Base-by-base conservation (phyloP, 495 filamentous ascomycete species). In the Extremus antarcticus region DNA sequence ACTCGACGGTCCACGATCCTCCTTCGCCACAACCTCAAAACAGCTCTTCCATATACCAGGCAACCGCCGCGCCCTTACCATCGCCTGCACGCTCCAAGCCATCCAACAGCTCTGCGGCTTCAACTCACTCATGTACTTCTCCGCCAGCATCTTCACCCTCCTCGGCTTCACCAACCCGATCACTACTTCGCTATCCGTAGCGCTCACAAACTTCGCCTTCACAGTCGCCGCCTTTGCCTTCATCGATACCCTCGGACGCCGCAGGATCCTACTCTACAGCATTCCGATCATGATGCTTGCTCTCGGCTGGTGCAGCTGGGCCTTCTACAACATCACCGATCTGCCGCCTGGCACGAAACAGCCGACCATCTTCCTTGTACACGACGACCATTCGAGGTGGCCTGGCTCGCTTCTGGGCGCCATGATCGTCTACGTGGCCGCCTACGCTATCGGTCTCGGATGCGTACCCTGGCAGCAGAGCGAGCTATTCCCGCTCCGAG, bases 111-210 rank as follows among this genome's bases (percentile, higher is more conserved):
- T 94, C 16, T 92, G 85, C 58, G 90, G 90, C 7, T 96, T 95
- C 67, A 95, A 94, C 70, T 85, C 84, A 46, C 76, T 95, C 13
- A 96, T 96, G 90, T 96, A 96, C 66, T 95, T 90, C 67, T 90
- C 88, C 7, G 87, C 88, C 2, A 94, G 89, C 3, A 88, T 96
- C 25, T 96, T 96, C 66, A 74, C 81, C 11, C 70, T 88, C 25
- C 73, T 94, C 20, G 84, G 85, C 1, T 95, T 95, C 67, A 74
- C 75, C 25, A 83, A 80, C 17, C 90, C 90, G 23, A 94, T 87
- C 0, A 74, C 91, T 45, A 88, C 84, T 1, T 86, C 88, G 1
- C 77, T 95, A 40, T 81, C 81, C 3, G 84, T 95, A 29, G 90
- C 90, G 1, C 64, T 80, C 59, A 91, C 90, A 17, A 96, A 96